Conservation (phyloP, 352 stramenopile species). For the Phytophthora sojae region DNA sequence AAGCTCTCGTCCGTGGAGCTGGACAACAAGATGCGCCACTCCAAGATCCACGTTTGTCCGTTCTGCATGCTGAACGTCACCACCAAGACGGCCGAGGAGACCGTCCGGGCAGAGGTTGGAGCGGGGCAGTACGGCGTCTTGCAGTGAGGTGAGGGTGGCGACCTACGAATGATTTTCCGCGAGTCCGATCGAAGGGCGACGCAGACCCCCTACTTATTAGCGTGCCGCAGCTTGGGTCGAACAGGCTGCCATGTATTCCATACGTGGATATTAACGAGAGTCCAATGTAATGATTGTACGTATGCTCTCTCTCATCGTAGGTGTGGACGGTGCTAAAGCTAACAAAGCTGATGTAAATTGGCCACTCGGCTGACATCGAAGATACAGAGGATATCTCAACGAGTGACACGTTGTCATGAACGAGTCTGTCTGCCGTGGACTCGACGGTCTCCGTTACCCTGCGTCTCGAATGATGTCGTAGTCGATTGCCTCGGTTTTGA, state of each 20-base stretch:
- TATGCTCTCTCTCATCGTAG: background rate
- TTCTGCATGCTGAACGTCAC: conserved; percentile 30
- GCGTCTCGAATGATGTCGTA: background rate
- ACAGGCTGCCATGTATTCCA: conserved; percentile 19
- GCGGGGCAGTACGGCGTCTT: conserved; percentile 27
- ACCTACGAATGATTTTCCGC: conserved; percentile 4
- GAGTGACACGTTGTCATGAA: no score
- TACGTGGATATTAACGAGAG: conserved; percentile 20
- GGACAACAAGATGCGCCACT: conserved; percentile 34
- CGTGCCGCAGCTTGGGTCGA: conserved; percentile 7
- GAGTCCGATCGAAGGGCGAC: conserved; percentile 35
- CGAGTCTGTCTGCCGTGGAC: no score
- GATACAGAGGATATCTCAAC: no score
- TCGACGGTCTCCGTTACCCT: no score
- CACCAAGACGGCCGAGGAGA: conserved; percentile 25
- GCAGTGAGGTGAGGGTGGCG: conserved; percentile 20
- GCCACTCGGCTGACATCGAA: no score
- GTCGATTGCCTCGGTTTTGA: conserved; percentile 31
- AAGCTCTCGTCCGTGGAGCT: conserved; percentile 34
- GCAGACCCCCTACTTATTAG: conserved; percentile 27
- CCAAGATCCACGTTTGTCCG: conserved; percentile 30
- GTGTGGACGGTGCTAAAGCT: background rate
- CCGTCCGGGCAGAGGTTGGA: conserved; percentile 29
- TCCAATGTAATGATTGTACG: conserved; percentile 9
- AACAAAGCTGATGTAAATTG: no score